Base-by-base conservation (phyloP, 306 rosid species). In the Phaseolus lunatus region DNA sequence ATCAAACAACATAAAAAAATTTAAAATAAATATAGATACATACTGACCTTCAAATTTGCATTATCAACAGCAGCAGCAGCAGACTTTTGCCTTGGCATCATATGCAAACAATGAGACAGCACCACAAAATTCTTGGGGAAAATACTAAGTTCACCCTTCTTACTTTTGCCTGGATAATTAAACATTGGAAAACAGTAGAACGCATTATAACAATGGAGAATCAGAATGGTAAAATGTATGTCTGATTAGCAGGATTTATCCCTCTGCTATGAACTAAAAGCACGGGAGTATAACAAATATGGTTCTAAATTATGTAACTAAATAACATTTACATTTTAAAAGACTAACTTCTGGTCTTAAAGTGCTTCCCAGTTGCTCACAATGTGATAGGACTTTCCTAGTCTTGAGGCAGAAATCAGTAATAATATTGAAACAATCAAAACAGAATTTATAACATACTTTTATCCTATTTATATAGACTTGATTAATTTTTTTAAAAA, bases 101-200 rank as follows among this genome's bases (percentile, higher is more conserved):
- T 93, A 80, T 91, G 96, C 50, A 93, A 84, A 81, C 96, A 89
- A 84, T 91, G 93, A 53, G 96, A 91, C 69, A 93, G 85, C 70
- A 85, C 86, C 27, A 83, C 64, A 76, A 90, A 88, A 43, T 87
- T 84, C 80, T 73, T 87, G 45, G 95, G 96, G 67, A 93, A 93
- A 66, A 93, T 89, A 84, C 97, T 93, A 16, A 91, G 88, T 82
- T 93, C 97, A 70, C 98, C 98, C 69, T 88, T 93, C 83, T 91
- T 93, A 73, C 93, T 93, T 88, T 93, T 93, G 19, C 98, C 98
- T 93, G 80, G 82, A 81, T 85, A 87, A 84, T 87, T 90, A 62
- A 87, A 75, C 54, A 72, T 23, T 48, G 62, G 18, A 70, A 48
- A 76, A 22, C 65, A 2, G 35, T 35, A 31, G 50, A 79, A 37